Evolutionary conservation across 202 grass and related monocot genomes (phyloP).

Genomic region (Musa balbisiana): DNA sequence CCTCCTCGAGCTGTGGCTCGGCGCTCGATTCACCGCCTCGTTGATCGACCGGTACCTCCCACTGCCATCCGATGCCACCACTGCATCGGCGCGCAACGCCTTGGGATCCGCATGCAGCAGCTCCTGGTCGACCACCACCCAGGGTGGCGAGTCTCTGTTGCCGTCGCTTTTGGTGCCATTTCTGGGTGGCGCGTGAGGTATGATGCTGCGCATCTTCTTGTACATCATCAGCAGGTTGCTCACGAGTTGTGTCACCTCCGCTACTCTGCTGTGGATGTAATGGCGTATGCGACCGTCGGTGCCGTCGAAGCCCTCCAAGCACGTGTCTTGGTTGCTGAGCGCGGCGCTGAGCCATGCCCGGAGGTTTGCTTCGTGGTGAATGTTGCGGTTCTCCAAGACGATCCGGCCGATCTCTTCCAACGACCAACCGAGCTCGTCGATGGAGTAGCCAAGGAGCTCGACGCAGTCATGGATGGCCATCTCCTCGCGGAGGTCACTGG

Average conservation of each 20-base stretch:
- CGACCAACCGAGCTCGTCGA: slow-evolving; percentile 76
- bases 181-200: slow-evolving; percentile 21
- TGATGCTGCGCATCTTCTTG: slow-evolving; percentile 52
- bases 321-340: slow-evolving; percentile 72
- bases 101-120: not conserved
- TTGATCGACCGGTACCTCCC: slow-evolving; percentile 57
- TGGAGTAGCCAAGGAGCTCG: slow-evolving; percentile 71
- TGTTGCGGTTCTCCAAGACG: slow-evolving; percentile 2
- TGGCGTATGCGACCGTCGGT: slow-evolving; percentile 41
- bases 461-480: slow-evolving; percentile 77
- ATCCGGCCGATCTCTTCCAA: slow-evolving; percentile 49
- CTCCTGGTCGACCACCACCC: slow-evolving; percentile 30
- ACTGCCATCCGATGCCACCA: slow-evolving; percentile 77
- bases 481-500: slow-evolving; percentile 46
- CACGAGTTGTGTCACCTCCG: slow-evolving; percentile 59
- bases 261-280: slow-evolving; percentile 37
- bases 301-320: slow-evolving; percentile 64
- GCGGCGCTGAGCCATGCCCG: slow-evolving; percentile 82
- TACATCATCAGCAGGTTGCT: slow-evolving; percentile 74
- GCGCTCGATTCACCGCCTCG: slow-evolving; percentile 56
- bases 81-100: slow-evolving; percentile 35
- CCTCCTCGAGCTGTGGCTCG: slow-evolving; percentile 40
- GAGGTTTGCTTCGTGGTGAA: slow-evolving; percentile 41
- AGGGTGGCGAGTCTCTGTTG: slow-evolving; percentile 36
- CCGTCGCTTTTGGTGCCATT: slow-evolving; percentile 21